These are phyloP conservation scores for Sphaerulina vaccinii DNA, from an alignment of 2,329 filamentous ascomycete species.

Conservation along the genomic window DNA sequence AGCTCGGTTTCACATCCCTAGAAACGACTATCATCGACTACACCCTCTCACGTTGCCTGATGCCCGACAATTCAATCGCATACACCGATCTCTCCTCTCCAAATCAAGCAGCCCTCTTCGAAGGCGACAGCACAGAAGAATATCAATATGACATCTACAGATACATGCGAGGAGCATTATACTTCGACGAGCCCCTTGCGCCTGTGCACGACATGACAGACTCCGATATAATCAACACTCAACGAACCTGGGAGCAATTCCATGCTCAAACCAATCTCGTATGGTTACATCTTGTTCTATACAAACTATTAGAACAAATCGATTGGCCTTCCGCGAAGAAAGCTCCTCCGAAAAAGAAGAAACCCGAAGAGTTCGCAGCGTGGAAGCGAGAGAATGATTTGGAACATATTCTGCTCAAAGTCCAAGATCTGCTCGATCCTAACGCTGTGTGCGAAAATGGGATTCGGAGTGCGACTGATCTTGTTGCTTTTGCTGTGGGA, in stretches of 20 bases:
- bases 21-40: constrained; percentile 68
- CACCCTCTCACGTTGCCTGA: constrained; percentile 61
- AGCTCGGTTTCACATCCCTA: constrained; percentile 54
- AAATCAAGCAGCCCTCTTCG: constrained; percentile 45
- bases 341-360: constrained; percentile 21
- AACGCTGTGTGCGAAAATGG: constrained; percentile 25
- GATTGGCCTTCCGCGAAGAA: constrained; percentile 30
- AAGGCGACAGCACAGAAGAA: constrained; percentile 47
- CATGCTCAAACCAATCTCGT: constrained; percentile 62
- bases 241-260: constrained; percentile 52
- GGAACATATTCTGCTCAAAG: constrained; percentile 38
- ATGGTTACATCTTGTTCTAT: constrained; percentile 62
- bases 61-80: constrained; percentile 42
- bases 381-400: constrained; percentile 41
- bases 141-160: constrained; percentile 60
- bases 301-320: constrained; percentile 52
- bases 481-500: constrained; percentile 36
- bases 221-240: constrained; percentile 23
- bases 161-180: constrained; percentile 48
- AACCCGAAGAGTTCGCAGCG: constrained; percentile 22
- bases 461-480: constrained; percentile 30
- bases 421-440: constrained; percentile 43
- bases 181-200: constrained; percentile 42
- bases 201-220: constrained; percentile 8
- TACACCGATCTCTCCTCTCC: constrained; percentile 49